These are phyloP conservation scores for Cutaneotrichosporon spelunceum DNA, from an alignment of 1,284 basidiomycete species.

Conservation along the genomic window DNA sequence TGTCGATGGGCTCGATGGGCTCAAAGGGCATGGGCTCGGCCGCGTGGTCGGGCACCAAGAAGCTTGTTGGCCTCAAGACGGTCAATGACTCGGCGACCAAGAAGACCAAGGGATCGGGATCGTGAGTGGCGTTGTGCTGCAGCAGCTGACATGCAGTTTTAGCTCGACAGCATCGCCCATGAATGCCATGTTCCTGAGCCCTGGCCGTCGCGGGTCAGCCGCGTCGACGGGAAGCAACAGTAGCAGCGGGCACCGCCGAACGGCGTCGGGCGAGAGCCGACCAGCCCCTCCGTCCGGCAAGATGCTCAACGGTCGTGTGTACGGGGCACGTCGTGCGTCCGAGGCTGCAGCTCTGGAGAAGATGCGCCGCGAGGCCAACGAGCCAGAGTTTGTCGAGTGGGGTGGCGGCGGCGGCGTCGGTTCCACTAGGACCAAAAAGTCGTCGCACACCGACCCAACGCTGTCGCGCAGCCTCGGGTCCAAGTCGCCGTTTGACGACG, in stretches of 20 bases:
- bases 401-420: conserved; percentile 26
- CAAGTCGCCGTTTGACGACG: conserved; percentile 32
- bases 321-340: conserved; percentile 44
- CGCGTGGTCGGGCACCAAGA: conserved; percentile 47
- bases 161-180: neutral
- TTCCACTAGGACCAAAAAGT: neutral
- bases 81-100: neutral
- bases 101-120: conserved; percentile 1
- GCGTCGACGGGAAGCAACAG: conserved; percentile 5
- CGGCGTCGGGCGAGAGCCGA: neutral
- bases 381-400: conserved; percentile 52
- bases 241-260: conserved; percentile 3
- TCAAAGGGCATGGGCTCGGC: conserved; percentile 8
- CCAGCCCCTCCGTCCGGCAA: conserved; percentile 28
- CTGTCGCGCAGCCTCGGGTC: conserved; percentile 8
- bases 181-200: conserved; percentile 7
- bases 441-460: neutral
- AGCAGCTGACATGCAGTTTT: conserved; percentile 27
- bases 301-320: conserved; percentile 51
- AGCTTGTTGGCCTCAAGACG: conserved; percentile 37
- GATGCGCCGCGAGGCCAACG: conserved; percentile 28
- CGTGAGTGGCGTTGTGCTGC: neutral
- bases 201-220: conserved; percentile 11
- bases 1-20: conserved; percentile 25
- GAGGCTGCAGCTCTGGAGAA: conserved; percentile 38